phyloP scores from a whole-genome alignment of 139 green algal genomes.

The Picochlorum sp. region DNA sequence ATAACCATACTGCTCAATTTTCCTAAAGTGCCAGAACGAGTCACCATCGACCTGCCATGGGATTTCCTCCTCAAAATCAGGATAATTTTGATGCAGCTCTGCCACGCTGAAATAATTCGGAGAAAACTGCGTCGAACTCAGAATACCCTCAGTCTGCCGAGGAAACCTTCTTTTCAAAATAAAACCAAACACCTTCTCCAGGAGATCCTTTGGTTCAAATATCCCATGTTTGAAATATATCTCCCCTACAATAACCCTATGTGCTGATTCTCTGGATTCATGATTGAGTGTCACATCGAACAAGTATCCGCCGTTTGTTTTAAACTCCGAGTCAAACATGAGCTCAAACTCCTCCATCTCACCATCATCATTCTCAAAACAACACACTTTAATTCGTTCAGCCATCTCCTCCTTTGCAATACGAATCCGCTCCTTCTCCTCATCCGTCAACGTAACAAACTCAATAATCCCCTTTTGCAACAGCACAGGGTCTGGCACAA shows the following conservation, averaged over 20 bases:
- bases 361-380: slow-evolving; percentile 13
- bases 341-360: slow-evolving; percentile 14
- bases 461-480: slow-evolving; percentile 71
- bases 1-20: too few species aligned
- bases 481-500: slow-evolving; percentile 51
- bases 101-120: slow-evolving; percentile 76
- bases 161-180: slow-evolving; percentile 43
- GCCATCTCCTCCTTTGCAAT: slow-evolving; percentile 18
- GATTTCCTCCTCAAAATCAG: slow-evolving; percentile 36
- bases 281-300: slow-evolving; percentile 54
- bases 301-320: slow-evolving; percentile 75
- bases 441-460: slow-evolving; percentile 46
- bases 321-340: slow-evolving; percentile 22
- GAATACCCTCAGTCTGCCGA: slow-evolving; percentile 47
- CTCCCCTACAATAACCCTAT: slow-evolving; percentile 61
- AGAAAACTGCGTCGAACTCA: slow-evolving; percentile 62
- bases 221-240: slow-evolving; percentile 55
- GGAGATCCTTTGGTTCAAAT: slow-evolving; percentile 30
- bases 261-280: slow-evolving; percentile 42
- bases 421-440: slow-evolving; percentile 36
- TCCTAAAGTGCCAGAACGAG: slow-evolving; percentile 75
- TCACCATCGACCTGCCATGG: neutral
- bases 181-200: slow-evolving; percentile 52
- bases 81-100: slow-evolving; percentile 74
- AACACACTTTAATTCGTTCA: slow-evolving; percentile 14